Base-by-base conservation (phyloP, 495 filamentous ascomycete species). In the Neurospora tetraspora region DNA sequence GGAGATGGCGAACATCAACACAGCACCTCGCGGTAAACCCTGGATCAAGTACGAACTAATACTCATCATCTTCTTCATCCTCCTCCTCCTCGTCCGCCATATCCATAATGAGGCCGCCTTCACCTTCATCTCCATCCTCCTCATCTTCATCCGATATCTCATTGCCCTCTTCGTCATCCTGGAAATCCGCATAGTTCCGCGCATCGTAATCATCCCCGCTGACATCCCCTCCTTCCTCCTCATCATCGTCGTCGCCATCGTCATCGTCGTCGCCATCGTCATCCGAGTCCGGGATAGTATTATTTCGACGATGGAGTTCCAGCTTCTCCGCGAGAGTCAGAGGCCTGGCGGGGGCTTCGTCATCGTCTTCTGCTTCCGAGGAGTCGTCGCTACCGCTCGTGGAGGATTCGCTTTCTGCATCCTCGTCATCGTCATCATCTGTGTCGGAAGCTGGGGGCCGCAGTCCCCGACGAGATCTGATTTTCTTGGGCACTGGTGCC, bases 141-240 rank as follows among this genome's bases (percentile, higher is more conserved):
- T 14, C 36, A 8, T 27, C 47, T 10, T 45, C 45, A 53, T 2
- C 20, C 45, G 37, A 69, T 4, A 59, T 23, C 36, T 73, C 73
- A 4, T 72, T 72, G 1, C 70, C 74, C 42, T 74, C 74, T 3
- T 77, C 74, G 34, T 77, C 76, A 59, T 75, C 74, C 27, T 77
- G 71, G 5, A 73, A 77, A 23, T 75, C 74, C 2, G 70, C 74
- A 38, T 77, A 77, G 16, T 72, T 43, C 11, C 71, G 39, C n/a
- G 71, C 75, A 69, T 73, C 73, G 27, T 74, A 74, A 68, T 75
- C 76, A 16, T 75, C 75, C 3, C 53, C 73, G 12, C 37, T 39
- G 70, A 68, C 71, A 11, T 36, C 34, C 34, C 34, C 34, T 36
- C 34, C 34, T 36, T 36, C 34, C 0, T 36, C 71, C 0, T 36